Evolutionary conservation across 208 protist genomes (phyloP).

Genomic region (Acanthamoeba sp.): DNA sequence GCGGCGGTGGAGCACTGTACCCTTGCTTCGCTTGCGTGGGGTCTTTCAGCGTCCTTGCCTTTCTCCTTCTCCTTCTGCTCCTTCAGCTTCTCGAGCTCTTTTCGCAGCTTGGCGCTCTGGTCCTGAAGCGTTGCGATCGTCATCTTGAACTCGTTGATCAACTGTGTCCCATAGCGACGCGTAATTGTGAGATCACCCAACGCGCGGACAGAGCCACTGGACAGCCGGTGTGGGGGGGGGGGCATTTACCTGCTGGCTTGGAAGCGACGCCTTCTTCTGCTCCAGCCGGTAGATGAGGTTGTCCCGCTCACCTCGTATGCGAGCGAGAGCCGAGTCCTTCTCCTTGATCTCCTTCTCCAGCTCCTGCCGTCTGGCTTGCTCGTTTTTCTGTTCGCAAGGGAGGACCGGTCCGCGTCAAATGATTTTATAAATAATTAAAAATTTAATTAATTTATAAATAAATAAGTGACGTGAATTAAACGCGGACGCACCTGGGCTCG

Average conservation of each 20-base stretch:
- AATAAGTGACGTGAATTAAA: neutral
- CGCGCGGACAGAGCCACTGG: too few species aligned
- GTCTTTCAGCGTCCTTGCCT: neutral
- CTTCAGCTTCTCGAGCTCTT: constrained; percentile 41
- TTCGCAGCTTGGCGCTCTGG: constrained; percentile 15
- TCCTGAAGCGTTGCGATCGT: constrained; percentile 52
- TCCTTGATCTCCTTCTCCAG: constrained; percentile 62
- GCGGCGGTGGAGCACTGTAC: neutral
- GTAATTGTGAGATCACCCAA: too few species aligned
- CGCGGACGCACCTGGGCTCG: neutral
- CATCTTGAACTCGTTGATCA: constrained; percentile 59
- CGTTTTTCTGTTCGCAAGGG: constrained; percentile 26
- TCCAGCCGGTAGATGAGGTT: constrained; percentile 48
- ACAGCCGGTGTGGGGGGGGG: neutral
- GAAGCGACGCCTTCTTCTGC: constrained; percentile 65
- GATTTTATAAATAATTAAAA: too few species aligned
- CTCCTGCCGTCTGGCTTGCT: constrained; percentile 21
- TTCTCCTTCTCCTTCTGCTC: neutral
- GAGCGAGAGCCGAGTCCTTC: constrained; percentile 47
- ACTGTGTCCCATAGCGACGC: neutral
- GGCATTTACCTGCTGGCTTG: constrained; percentile 34
- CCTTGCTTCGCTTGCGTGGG: neutral
- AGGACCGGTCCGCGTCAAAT: too few species aligned
- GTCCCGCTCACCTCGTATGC: constrained; percentile 64
- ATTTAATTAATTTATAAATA: neutral